Base-by-base conservation (phyloP, 768 basidiomycete species). In the Lactarius hatsudake region DNA sequence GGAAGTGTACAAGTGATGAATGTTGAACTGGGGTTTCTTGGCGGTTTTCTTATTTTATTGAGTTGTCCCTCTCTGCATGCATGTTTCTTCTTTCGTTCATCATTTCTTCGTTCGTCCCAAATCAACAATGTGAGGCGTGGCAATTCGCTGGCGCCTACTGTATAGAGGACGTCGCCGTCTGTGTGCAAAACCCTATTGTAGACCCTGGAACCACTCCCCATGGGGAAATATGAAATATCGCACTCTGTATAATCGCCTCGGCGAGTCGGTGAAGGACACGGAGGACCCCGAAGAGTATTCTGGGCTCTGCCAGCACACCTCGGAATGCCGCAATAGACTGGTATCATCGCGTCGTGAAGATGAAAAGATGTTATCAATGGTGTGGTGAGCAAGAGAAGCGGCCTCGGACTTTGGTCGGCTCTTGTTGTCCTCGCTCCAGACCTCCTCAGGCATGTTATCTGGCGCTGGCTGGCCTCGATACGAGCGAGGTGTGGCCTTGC, bases 1-100 rank as follows among this genome's bases (percentile, higher is more conserved):
- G 82, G 84, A 82, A 83, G 76, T 73, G 74, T 69, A 79, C 83
- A 71, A 81, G 74, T 83, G 62, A 55, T 54, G 36, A 40, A 15
- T 5, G 38, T 15, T 40, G 59, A 38, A 15, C 15, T 53, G 4
- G 26, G 51, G 23, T 53, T 26, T 28, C 51, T 28, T 8, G 23
- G 26, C 12, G 2, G 2, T 15, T 53, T 53, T 53, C 51, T 53
- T 53, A 26, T 53, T 51, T 53, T 17, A 53, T 26, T 26, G 26
- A 28, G 23, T 15, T 51, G 48, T 23, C 48, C 48, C 23, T 23
- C 6, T 45, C 23, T 13, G n/a, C 12, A 23, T 51, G 5, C 23
- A 17, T 26, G 51, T 26, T 53, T 28, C 51, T 53, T 34, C 34
- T 9, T 34, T 26, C 48, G 13, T 51, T 51, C 48, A 2, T 51